A percentile compares a stretch with the other conserved stretches of the same genome.
Conservation (phyloP, 352 stramenopile genomes). For the Phytophthora cactorum region DNA sequence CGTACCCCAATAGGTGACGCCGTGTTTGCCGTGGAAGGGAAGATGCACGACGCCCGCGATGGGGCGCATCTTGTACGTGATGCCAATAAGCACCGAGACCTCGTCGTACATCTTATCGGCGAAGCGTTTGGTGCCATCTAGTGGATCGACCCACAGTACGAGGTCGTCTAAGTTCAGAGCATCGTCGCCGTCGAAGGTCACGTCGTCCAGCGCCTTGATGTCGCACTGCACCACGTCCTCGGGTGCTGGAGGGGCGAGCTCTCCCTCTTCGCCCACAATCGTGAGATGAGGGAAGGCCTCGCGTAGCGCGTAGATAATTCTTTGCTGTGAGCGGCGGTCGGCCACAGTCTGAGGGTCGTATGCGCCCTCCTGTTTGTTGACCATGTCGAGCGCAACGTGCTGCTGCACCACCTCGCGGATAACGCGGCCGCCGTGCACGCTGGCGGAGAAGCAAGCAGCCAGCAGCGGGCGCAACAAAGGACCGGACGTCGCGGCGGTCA, state of each 20-base stretch:
- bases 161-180: constrained; percentile 51
- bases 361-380: constrained; percentile 79
- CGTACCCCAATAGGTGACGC: constrained; percentile 76
- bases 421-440: constrained; percentile 57
- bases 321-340: constrained; percentile 77
- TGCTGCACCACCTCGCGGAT: constrained; percentile 72
- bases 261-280: constrained; percentile 67
- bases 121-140: constrained; percentile 85
- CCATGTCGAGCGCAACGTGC: constrained; percentile 59
- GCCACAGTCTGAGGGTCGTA: constrained; percentile 84
- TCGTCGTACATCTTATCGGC: constrained; percentile 74
- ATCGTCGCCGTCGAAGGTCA: constrained; percentile 25
- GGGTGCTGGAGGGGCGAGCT: constrained; percentile 52
- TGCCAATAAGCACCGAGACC: constrained; percentile 79
- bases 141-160: constrained; percentile 82
- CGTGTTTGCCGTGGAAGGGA: constrained; percentile 59
- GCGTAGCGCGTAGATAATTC: constrained; percentile 67
- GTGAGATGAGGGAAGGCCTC: constrained; percentile 56
- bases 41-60: constrained; percentile 78
- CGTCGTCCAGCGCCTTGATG: constrained; percentile 30
- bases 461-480: constrained; percentile 52
- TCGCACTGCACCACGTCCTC: constrained; percentile 61
- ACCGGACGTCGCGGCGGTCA: constrained; percentile 16
- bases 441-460: constrained; percentile 63
- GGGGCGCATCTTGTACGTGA: constrained; percentile 68